phyloP scores from a whole-genome alignment of 495 filamentous ascomycete genomes.

The Podospora anserina region DNA sequence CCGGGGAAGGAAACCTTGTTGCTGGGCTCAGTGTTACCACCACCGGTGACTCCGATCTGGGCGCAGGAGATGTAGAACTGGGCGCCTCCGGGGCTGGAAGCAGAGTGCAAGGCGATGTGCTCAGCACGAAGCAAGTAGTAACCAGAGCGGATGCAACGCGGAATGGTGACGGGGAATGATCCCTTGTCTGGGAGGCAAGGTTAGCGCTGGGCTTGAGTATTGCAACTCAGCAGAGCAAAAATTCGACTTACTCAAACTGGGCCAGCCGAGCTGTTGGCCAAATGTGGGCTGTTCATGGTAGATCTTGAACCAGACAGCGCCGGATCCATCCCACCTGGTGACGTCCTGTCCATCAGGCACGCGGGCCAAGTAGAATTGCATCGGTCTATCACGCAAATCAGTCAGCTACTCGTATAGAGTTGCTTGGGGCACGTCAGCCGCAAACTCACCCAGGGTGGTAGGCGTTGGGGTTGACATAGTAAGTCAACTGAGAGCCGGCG shows the following conservation, averaged over 20 bases:
- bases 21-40: slow-evolving; percentile 36
- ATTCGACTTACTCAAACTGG: slow-evolving; percentile 21
- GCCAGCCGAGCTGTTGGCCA: slow-evolving; percentile 40
- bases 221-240: neutral
- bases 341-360: slow-evolving; percentile 41
- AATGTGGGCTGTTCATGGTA: slow-evolving; percentile 46
- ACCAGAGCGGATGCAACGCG: slow-evolving; percentile 46
- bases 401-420: neutral
- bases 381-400: slow-evolving; percentile 19
- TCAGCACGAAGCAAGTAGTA: slow-evolving; percentile 60
- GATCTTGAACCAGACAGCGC: slow-evolving; percentile 56
- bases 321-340: slow-evolving; percentile 45
- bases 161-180: slow-evolving; percentile 41
- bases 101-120: slow-evolving; percentile 54
- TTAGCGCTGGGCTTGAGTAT: neutral
- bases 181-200: slow-evolving; percentile 29
- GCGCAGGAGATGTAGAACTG: slow-evolving; percentile 51
- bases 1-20: slow-evolving; percentile 41
- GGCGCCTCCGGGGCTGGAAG: slow-evolving; percentile 42
- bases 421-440: neutral
- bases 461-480: slow-evolving; percentile 39
- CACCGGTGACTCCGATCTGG: slow-evolving; percentile 40
- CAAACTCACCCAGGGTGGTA: slow-evolving; percentile 40
- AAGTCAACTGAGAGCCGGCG: slow-evolving; percentile 45
- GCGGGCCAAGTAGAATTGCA: slow-evolving; percentile 48